Percentiles rank a stretch among this genome's conserved stretches.
Evolutionary conservation across 345 rosid species (phyloP).

Genomic region (Triadica sebifera): DNA sequence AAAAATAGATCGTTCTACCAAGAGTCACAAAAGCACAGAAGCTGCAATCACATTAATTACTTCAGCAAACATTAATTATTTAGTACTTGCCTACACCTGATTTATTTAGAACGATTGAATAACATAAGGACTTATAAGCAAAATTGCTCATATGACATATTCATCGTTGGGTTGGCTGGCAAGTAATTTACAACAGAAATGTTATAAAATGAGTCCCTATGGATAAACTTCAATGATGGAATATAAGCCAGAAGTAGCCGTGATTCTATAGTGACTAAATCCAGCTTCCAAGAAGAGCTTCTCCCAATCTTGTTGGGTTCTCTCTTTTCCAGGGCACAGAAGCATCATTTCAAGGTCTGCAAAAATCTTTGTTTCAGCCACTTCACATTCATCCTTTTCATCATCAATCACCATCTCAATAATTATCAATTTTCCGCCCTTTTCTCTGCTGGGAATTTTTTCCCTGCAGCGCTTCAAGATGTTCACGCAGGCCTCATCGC

Average conservation of each 20-base stretch:
- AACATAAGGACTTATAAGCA: too few relatives aligned
- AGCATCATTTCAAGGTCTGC: conserved; percentile 27
- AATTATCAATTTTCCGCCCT: conserved; percentile 33
- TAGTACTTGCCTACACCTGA: too few relatives aligned
- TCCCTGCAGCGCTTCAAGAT: conserved; percentile 29
- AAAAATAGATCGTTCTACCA: too few relatives aligned
- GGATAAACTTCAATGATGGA: conserved; percentile 26
- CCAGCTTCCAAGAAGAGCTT: conserved; percentile 25
- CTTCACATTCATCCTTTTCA: conserved; percentile 23
- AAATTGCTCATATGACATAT: too few relatives aligned
- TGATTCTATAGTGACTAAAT: conserved; percentile 18
- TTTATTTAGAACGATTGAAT: too few relatives aligned
- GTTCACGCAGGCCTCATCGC: conserved; percentile 21
- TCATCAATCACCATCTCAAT: conserved; percentile 33
- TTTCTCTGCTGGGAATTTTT: conserved; percentile 18
- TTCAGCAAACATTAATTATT: background rate
- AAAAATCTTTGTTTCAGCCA: conserved; percentile 20
- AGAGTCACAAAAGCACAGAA: too few relatives aligned
- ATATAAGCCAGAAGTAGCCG: conserved; percentile 13
- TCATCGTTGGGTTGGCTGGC: too few relatives aligned
- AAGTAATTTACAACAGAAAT: too few relatives aligned
- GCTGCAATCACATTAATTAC: background rate
- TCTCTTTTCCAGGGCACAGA: conserved; percentile 9
- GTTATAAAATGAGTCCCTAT: background rate
- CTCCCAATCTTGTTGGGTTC: conserved; percentile 22